phyloP scores from a whole-genome alignment of 2,329 filamentous ascomycete genomes.

The Xylariaceae sp. region DNA sequence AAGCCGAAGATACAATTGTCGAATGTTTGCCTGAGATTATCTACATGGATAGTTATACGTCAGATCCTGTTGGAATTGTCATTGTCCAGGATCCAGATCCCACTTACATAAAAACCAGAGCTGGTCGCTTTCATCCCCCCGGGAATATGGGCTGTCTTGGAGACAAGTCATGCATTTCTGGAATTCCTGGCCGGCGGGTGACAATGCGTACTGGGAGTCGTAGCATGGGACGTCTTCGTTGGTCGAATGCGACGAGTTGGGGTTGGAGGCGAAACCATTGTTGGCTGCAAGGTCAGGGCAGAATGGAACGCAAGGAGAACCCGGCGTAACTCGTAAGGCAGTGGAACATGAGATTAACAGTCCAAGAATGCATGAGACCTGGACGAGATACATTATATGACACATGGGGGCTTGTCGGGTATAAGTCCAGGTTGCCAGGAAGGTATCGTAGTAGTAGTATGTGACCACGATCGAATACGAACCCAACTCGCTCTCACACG shows the following conservation, averaged over 20 bases:
- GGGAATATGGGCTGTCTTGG: slow-evolving; percentile 45
- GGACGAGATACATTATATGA: slow-evolving; percentile 25
- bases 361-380: slow-evolving; percentile 22
- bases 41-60: slow-evolving; percentile 29
- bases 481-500: neutral
- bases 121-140: slow-evolving; percentile 47
- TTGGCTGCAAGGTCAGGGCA: slow-evolving; percentile 40
- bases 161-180: slow-evolving; percentile 48
- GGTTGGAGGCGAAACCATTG: slow-evolving; percentile 36
- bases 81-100: neutral
- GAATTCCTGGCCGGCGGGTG: slow-evolving; percentile 41
- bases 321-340: slow-evolving; percentile 46
- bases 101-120: slow-evolving; percentile 52
- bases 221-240: slow-evolving; percentile 44
- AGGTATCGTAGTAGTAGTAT: too few relatives aligned
- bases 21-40: slow-evolving; percentile 50
- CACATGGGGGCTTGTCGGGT: slow-evolving; percentile 17
- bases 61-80: neutral
- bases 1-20: slow-evolving; percentile 49
- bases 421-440: neutral
- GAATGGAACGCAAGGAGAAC: slow-evolving; percentile 49
- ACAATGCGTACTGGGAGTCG: slow-evolving; percentile 40
- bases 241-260: slow-evolving; percentile 41
- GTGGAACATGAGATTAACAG: slow-evolving; percentile 20
- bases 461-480: neutral